Evolutionary conservation across 1,139 yeast genomes (phyloP).

Genomic region (Eremothecium coryli): DNA sequence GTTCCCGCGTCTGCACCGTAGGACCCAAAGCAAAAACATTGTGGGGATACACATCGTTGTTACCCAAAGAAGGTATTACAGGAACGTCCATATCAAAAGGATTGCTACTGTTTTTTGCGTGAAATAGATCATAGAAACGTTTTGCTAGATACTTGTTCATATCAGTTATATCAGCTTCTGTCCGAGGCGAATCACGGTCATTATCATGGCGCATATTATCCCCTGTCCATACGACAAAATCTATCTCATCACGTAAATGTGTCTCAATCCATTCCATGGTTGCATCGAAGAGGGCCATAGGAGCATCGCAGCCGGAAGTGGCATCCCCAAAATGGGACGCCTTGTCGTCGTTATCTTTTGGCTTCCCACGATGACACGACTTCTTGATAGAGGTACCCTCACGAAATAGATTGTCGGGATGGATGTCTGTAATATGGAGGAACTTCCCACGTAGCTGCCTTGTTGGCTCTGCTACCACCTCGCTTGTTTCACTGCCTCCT

Average conservation of each 20-base stretch:
- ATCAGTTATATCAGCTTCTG: constrained; percentile 59
- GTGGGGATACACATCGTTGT: constrained; percentile 85
- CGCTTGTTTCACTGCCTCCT: no score
- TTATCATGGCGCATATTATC: constrained; percentile 82
- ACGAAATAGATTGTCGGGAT: constrained; percentile 67
- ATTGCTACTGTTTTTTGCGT: constrained; percentile 36
- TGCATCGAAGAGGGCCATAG: constrained; percentile 48
- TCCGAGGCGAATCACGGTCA: constrained; percentile 63
- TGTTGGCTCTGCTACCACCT: no score
- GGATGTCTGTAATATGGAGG: constrained; percentile 76
- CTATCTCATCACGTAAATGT: constrained; percentile 63
- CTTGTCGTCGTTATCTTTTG: constrained; percentile 18
- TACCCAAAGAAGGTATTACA: constrained; percentile 66
- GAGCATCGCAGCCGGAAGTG: constrained; percentile 60
- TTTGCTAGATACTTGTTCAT: constrained; percentile 56
- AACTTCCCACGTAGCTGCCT: constrained; percentile 53
- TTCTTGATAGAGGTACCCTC: constrained; percentile 42
- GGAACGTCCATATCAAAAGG: constrained; percentile 38
- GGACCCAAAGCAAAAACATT: constrained; percentile 80
- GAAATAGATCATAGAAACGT: constrained; percentile 43
- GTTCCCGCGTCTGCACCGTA: constrained; percentile 69
- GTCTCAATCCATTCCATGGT: constrained; percentile 60
- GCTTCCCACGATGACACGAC: constrained; percentile 50
- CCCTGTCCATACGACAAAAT: constrained; percentile 85
- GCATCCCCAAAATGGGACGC: constrained; percentile 74